Percentiles rank a stretch among this genome's conserved stretches.
These are phyloP conservation scores for Aspergillus incahuasiensis DNA, from an alignment of 495 filamentous ascomycete genomes.

Conservation along the genomic window DNA sequence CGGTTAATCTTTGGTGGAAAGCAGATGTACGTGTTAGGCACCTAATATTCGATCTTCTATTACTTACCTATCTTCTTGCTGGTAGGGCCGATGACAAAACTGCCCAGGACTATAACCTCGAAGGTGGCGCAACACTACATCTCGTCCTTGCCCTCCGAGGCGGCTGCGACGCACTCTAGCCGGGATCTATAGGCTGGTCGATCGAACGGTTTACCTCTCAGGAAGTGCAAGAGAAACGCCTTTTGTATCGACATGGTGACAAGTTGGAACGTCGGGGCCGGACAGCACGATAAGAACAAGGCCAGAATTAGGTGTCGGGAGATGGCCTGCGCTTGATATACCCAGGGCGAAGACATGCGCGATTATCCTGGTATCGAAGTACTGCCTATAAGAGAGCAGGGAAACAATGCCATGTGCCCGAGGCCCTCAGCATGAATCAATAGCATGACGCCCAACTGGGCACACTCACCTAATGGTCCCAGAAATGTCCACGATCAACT, in stretches of 20 bases:
- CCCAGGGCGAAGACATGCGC: not conserved
- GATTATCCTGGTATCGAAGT: not conserved
- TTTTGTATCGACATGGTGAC: not conserved
- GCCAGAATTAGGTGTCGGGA: not conserved
- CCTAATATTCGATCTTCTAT: not conserved
- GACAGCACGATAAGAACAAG: not conserved
- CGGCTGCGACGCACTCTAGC: slow-evolving; percentile 38
- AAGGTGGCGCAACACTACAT: slow-evolving; percentile 91
- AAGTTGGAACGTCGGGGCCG: not conserved
- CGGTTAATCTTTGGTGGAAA: slow-evolving; percentile 94
- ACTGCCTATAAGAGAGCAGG: not conserved
- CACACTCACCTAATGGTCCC: slow-evolving; percentile 1
- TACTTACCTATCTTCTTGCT: slow-evolving; percentile 6
- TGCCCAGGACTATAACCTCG: slow-evolving; percentile 78
- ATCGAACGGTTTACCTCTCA: not conserved
- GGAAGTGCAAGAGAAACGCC: not conserved
- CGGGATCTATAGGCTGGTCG: not conserved
- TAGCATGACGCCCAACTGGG: not conserved
- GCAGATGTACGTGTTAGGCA: slow-evolving; percentile 68
- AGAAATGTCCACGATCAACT: not conserved
- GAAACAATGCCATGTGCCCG: not conserved
- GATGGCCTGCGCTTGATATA: slow-evolving; percentile 3
- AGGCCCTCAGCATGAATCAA: not conserved
- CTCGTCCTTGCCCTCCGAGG: slow-evolving; percentile 90
- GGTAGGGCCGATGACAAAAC: slow-evolving; percentile 86